A percentile compares a stretch with the other conserved stretches of the same genome.
Conservation (phyloP, 768 basidiomycete genomes). For the Chalciporus pseudorubinellus region DNA sequence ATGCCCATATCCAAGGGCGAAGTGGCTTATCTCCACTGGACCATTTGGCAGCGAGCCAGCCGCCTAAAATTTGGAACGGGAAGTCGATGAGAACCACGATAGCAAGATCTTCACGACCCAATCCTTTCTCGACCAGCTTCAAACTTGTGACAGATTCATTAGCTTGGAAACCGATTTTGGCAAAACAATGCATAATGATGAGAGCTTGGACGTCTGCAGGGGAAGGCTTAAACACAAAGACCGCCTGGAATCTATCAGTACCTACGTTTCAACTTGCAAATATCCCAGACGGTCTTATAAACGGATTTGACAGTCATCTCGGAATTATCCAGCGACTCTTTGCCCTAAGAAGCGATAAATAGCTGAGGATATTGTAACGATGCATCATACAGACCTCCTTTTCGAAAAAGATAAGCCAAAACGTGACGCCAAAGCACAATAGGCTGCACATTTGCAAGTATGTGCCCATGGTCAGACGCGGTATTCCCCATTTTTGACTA, state of each 20-base stretch:
- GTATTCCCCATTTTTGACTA: conserved; percentile 76
- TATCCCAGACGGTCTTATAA: conserved; percentile 93
- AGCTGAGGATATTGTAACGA: neutral
- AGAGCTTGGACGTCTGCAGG: conserved; percentile 83
- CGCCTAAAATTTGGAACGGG: conserved; percentile 93
- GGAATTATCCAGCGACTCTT: conserved; percentile 65
- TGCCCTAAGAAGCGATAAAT: conserved; percentile 50
- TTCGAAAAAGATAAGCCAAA: conserved; percentile 85
- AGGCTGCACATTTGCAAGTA: conserved; percentile 88
- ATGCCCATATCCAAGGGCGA: conserved; percentile 87
- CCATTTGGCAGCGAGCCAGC: conserved; percentile 94
- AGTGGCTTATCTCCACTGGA: conserved; percentile 75
- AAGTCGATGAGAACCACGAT: conserved; percentile 94
- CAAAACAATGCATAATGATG: conserved; percentile 81
- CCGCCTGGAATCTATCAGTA: neutral
- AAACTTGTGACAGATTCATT: conserved; percentile 89
- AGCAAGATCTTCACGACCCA: conserved; percentile 95
- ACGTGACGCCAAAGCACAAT: conserved; percentile 78
- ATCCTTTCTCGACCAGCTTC: conserved; percentile 96
- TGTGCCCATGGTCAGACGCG: conserved; percentile 64
- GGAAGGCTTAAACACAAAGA: neutral
- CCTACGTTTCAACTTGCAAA: conserved; percentile 87
- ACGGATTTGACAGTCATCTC: conserved; percentile 91
- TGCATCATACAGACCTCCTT: conserved; percentile 64
- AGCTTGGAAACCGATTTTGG: conserved; percentile 92